Base-by-base conservation (phyloP, 2,329 filamentous ascomycete species). In the Endocalyx cinctus region DNA sequence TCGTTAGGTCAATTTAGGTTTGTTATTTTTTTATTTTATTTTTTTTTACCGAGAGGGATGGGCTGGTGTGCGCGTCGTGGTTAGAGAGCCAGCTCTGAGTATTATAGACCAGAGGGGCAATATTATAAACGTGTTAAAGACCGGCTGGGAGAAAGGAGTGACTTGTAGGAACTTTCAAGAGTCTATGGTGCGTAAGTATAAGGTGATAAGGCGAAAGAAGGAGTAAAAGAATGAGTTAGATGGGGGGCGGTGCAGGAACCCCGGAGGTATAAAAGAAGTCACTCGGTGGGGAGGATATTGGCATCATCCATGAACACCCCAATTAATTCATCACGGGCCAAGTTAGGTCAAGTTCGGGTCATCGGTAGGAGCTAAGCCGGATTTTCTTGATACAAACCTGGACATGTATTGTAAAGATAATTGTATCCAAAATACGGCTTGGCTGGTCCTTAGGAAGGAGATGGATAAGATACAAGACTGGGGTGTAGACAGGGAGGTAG, bases 51-150 rank as follows among this genome's bases (percentile, higher is more conserved):
- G n/a, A n/a, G n/a, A n/a, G n/a, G 59, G 60, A 52, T 41, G 42
- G 51, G 58, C 63, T 58, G 54, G 55, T 56, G 60, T 59, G 50
- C 49, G 52, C 59, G 54, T 55, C 56, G 60, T 59, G 50, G 50
- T 51, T 60, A 70, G 67, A 74, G 70, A 72, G 63, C 71, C 70
- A 71, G 70, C 70, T 74, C 69, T 63, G 66, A 67, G 66, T 58
- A 56, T 62, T 62, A 62, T 62, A 63, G 58, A 58, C 54, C 49
- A 56, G 58, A 63, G 55, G 56, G 54, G 58, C 58, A 58, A 60
- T 63, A 61, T 59, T 55, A 62, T n/a, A 55, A 50, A 41, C 43
- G 44, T 51, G 48, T 54, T 50, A 52, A 54, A 43, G 41, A 46
- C 40, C 50, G 47, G 42, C 49, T 51, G 43, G 44, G 46, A 55